Percentiles rank a stretch among this genome's conserved stretches.
These are phyloP conservation scores for Paramecium biaurelia DNA, from an alignment of 73 alveolate genomes.

Conservation along the genomic window DNA sequence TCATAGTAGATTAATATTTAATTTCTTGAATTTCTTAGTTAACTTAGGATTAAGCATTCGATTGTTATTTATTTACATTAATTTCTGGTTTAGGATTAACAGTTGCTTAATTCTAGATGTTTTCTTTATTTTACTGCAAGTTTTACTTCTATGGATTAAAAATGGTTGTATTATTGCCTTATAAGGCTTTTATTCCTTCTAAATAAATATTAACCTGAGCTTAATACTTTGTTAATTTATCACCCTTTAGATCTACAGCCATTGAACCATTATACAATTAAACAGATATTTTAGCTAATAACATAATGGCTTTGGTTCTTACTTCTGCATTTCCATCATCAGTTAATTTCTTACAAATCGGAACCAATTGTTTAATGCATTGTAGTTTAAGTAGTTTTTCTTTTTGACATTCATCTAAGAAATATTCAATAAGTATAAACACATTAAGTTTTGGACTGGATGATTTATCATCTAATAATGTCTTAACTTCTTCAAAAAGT, in stretches of 20 bases:
- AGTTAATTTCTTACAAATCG: background rate
- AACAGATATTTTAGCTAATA: conserved; percentile 11
- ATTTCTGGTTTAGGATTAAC: background rate
- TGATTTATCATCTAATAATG: background rate
- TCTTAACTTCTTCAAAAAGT: background rate
- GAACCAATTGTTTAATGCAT: background rate
- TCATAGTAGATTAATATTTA: background rate
- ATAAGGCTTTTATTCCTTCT: background rate
- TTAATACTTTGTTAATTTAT: background rate
- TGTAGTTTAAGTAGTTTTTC: background rate
- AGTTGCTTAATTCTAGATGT: background rate
- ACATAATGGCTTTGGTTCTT: background rate
- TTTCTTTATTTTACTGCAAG: background rate
- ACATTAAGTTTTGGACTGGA: background rate
- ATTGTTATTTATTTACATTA: no score
- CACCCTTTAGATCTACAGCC: conserved; percentile 4
- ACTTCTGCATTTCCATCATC: conserved; percentile 48
- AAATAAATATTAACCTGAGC: background rate
- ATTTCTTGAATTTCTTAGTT: background rate
- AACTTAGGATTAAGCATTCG: background rate
- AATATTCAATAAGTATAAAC: background rate
- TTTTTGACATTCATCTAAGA: background rate
- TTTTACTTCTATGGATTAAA: background rate
- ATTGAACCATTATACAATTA: background rate
- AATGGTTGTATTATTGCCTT: background rate